These are phyloP conservation scores for Quercus agrifolia DNA, from an alignment of 306 rosid genomes.

Conservation along the genomic window DNA sequence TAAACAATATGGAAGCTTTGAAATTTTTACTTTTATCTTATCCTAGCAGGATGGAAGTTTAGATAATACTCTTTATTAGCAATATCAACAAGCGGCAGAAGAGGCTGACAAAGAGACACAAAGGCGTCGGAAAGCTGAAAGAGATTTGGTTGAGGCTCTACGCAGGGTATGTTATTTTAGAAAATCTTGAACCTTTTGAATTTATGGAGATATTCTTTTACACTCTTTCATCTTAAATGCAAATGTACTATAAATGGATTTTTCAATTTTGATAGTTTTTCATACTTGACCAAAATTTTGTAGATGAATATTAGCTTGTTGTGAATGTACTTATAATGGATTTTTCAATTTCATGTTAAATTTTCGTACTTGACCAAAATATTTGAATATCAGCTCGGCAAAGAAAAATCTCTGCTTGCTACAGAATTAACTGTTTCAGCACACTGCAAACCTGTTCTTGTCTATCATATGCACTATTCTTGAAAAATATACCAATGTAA, in stretches of 20 bases:
- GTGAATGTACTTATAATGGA: neutral
- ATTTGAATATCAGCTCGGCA: neutral
- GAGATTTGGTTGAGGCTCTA: neutral
- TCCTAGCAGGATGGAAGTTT: neutral
- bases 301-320: neutral
- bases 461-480: neutral
- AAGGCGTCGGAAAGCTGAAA: neutral
- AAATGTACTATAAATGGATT: neutral
- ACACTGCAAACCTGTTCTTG: neutral
- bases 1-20: neutral
- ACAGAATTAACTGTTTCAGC: neutral
- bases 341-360: neutral
- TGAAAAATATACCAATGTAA: too few species aligned
- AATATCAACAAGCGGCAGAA: neutral
- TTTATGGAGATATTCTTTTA: neutral
- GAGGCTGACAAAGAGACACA: neutral
- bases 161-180: neutral
- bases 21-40: neutral
- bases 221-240: neutral
- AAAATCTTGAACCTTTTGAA: neutral
- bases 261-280: neutral
- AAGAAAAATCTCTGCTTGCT: neutral
- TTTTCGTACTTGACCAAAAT: neutral
- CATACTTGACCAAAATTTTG: neutral
- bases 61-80: neutral